These are phyloP conservation scores for Fonsecaea nubica DNA, from an alignment of 2,329 filamentous ascomycete species.

Conservation along the genomic window DNA sequence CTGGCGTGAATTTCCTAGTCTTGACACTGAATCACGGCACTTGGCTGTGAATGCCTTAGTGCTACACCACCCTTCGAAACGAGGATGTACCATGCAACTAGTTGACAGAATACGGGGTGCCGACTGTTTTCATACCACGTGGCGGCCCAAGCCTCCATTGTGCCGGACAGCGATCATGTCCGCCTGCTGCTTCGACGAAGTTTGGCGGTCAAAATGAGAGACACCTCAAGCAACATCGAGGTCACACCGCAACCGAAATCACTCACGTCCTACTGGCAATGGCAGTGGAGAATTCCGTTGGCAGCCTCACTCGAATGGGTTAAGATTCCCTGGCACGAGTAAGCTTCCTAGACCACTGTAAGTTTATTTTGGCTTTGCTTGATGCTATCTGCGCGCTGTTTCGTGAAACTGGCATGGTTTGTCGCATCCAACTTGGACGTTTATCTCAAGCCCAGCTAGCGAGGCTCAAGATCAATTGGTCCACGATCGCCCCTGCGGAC, in stretches of 20 bases:
- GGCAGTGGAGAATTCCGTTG: not conserved
- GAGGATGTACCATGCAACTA: not conserved
- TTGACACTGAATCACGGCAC: not conserved
- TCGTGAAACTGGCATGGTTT: not conserved
- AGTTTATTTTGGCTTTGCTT: not conserved
- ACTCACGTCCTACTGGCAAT: not conserved
- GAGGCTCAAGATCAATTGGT: not conserved
- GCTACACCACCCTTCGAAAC: not conserved
- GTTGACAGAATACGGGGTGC: not conserved
- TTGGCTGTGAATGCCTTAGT: not conserved
- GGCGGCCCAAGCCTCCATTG: not conserved
- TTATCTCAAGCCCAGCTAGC: not conserved
- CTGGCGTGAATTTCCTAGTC: not conserved
- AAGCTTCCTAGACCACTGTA: not conserved
- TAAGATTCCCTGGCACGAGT: conserved; percentile 1
- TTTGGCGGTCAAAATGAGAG: not conserved
- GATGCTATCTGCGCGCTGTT: not conserved
- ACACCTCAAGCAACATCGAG: not conserved
- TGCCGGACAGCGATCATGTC: not conserved
- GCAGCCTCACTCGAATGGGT: not conserved
- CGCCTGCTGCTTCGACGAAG: not conserved
- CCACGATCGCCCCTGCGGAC: not conserved
- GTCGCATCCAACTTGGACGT: not conserved
- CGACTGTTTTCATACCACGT: not conserved
- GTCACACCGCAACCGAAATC: not conserved